phyloP scores from a whole-genome alignment of 495 filamentous ascomycete species.

The Penicillium paradoxum region DNA sequence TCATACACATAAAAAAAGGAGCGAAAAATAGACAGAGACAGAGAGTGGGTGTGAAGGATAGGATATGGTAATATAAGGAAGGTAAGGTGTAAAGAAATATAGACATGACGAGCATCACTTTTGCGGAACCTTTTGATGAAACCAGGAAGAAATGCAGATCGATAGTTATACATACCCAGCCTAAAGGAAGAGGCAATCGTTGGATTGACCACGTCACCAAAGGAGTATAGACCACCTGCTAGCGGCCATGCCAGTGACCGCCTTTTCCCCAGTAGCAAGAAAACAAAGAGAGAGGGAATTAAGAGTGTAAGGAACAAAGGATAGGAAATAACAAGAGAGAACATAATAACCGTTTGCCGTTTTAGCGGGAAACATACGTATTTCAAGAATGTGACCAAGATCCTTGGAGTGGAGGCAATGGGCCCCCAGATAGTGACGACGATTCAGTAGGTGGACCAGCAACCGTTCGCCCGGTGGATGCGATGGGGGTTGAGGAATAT shows the following conservation, averaged over 20 bases:
- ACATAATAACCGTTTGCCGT: background rate
- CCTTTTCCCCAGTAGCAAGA: background rate
- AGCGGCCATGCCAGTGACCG: constrained; percentile 23
- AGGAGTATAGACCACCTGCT: constrained; percentile 1
- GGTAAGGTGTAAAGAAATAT: background rate
- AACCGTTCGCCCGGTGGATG: constrained; percentile 5
- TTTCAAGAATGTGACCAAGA: constrained; percentile 18
- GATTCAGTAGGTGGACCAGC: constrained; percentile 7
- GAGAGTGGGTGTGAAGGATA: background rate
- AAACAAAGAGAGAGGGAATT: constrained; percentile 1
- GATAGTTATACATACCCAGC: constrained; percentile 14
- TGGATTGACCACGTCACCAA: background rate
- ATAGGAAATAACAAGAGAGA: constrained; percentile 3
- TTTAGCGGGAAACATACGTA: background rate
- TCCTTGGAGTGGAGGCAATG: constrained; percentile 22
- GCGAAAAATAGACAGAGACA: background rate
- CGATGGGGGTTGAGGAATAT: constrained; percentile 10
- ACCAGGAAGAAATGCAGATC: constrained; percentile 8
- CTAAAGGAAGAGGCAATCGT: constrained; percentile 6
- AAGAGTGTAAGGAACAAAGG: constrained; percentile 1
- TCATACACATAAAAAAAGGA: background rate
- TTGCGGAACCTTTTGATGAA: background rate
- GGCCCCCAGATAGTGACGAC: constrained; percentile 14
- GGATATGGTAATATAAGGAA: background rate
- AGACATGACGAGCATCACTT: background rate